These are phyloP conservation scores for Trichophyton benhamiae DNA, from an alignment of 2,329 filamentous ascomycete species.

Conservation along the genomic window DNA sequence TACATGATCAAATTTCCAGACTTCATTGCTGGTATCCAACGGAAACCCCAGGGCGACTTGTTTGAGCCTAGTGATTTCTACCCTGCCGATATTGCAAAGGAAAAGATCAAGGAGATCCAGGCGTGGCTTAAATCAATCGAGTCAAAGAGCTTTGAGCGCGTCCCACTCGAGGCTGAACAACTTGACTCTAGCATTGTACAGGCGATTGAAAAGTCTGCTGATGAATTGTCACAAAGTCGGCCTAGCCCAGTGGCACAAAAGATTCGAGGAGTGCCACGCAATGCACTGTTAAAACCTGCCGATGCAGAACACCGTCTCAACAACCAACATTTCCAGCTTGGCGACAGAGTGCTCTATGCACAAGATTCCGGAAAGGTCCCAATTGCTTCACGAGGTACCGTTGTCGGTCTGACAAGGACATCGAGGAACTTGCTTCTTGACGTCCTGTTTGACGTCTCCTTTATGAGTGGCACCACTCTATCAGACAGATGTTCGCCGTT, in stretches of 20 bases:
- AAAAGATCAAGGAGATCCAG: slow-evolving; percentile 84
- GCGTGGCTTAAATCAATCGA: slow-evolving; percentile 87
- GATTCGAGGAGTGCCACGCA: slow-evolving; percentile 69
- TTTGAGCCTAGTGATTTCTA: slow-evolving; percentile 81
- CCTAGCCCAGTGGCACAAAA: slow-evolving; percentile 51
- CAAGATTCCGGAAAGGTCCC: slow-evolving; percentile 89
- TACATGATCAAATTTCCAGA: slow-evolving; percentile 95
- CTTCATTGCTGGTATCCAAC: slow-evolving; percentile 80
- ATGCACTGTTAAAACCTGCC: slow-evolving; percentile 78
- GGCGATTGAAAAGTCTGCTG: slow-evolving; percentile 63
- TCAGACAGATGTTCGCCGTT: slow-evolving; percentile 85
- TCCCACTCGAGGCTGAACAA: slow-evolving; percentile 93
- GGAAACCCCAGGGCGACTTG: slow-evolving; percentile 73
- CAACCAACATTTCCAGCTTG: slow-evolving; percentile 69
- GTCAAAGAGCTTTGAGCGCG: slow-evolving; percentile 81
- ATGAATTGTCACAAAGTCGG: slow-evolving; percentile 45
- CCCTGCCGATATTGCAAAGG: slow-evolving; percentile 55
- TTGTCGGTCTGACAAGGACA: slow-evolving; percentile 87
- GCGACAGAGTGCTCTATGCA: slow-evolving; percentile 86
- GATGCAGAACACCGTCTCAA: slow-evolving; percentile 90
- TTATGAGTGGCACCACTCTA: slow-evolving; percentile 93
- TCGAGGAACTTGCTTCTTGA: slow-evolving; percentile 72
- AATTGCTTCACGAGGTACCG: slow-evolving; percentile 79
- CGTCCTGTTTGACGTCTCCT: slow-evolving; percentile 83
- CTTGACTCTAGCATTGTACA: slow-evolving; percentile 83